Evolutionary conservation across 108 stramenopile genomes (phyloP), one percentile per base, ranked within the genome.

Genomic region (Skeletonema menzelii): DNA sequence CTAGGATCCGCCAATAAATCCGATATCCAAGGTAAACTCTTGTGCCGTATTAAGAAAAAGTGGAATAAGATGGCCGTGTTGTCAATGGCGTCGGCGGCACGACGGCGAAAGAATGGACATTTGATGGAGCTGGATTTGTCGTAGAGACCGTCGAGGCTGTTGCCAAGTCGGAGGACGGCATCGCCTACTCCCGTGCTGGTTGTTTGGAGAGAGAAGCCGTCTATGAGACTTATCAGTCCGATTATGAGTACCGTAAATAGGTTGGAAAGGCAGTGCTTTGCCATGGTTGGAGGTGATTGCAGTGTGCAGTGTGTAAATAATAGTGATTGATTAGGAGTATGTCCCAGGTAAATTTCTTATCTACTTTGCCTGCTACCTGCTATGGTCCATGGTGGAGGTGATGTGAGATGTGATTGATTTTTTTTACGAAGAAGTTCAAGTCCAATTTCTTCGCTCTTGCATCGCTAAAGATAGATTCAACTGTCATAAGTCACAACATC

Each of bases 31-130:
- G 69, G 73, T 7, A 79, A 70, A 62, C 53, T 59, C 65, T 92
- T 91, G 72, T 95, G 91, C 15, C 91, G 88, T 57, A 91, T 82
- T 26, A 92, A 27, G 3, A 92, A 42, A 60, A 92, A 92, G 14
- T 81, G 70, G 49, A 87, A 65, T 4, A 91, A 47, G 67, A 79
- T 68, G 73, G 87, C 86, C 20, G 83, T 47, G 22, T 65, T 75
- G 70, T 95, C 93, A 17, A 95, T 69, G 12, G 83, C 11, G 69
- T 95, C 93, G 4, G 91, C 76, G 7, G 79, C 76, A 2, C 93
- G 89, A 40, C 93, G 82, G 24, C 85, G 70, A 30, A 91, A 67
- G 75, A 95, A 95, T 2, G 93, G 93, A 63, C 93, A 95, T 60
- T 88, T 88, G 53, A 94, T 80, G n/a, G 77, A 59, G 11, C 66